Evolutionary conservation across 2,329 filamentous ascomycete genomes (phyloP).

Genomic region (Amphichorda felina): DNA sequence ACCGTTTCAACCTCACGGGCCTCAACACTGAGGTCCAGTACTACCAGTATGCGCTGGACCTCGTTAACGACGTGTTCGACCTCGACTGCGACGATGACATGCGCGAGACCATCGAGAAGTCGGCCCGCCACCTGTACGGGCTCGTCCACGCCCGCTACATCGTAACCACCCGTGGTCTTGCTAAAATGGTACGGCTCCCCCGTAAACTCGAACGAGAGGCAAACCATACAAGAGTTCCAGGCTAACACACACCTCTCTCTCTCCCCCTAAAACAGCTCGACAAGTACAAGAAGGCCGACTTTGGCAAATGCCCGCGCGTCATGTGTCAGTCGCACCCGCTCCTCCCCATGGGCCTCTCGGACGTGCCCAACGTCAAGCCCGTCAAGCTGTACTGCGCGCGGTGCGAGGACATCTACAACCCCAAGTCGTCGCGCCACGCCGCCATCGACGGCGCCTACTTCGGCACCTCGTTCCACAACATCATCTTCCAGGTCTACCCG

Average conservation of each 20-base stretch:
- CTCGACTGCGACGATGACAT: conserved; percentile 98
- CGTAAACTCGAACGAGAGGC: neutral
- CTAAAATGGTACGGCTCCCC: conserved; percentile 71
- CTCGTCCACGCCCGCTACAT: conserved; percentile 95
- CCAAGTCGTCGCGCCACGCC: conserved; percentile 91
- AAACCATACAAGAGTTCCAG: no score
- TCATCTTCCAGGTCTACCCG: conserved; percentile 97
- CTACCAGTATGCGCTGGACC: conserved; percentile 95
- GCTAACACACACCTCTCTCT: neutral
- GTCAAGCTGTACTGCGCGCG: conserved; percentile 96
- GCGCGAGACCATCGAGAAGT: conserved; percentile 96
- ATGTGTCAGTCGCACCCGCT: conserved; percentile 89
- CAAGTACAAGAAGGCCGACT: conserved; percentile 97
- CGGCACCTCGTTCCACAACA: conserved; percentile 96
- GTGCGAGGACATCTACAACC: conserved; percentile 98
- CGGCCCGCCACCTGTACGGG: conserved; percentile 87
- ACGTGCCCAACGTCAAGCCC: conserved; percentile 75
- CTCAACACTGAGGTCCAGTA: conserved; percentile 96
- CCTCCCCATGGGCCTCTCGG: conserved; percentile 87
- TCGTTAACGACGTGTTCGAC: conserved; percentile 97
- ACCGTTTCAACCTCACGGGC: conserved; percentile 95
- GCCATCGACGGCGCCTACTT: conserved; percentile 97
- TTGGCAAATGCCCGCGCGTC: conserved; percentile 95
- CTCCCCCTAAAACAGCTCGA: conserved; percentile 75
- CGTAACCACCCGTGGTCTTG: conserved; percentile 83